Evolutionary conservation across 768 basidiomycete species (phyloP), one percentile per base, ranked within the genome.

Genomic region (Chalciporus sphaerocephalus): DNA sequence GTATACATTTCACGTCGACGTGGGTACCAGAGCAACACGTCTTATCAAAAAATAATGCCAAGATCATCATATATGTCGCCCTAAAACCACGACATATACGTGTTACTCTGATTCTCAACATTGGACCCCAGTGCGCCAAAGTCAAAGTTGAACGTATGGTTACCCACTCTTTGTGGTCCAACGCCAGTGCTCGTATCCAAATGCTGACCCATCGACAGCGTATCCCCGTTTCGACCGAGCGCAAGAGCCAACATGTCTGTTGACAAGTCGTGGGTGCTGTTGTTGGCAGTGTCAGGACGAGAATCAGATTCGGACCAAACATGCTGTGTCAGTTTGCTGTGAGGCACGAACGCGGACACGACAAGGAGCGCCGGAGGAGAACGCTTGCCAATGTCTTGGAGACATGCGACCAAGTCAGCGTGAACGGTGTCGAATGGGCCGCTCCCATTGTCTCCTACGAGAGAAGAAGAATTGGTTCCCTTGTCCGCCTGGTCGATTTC

Each of bases 41-140:
- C 35, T 21, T 28, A 40, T 34, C 53, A 61, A 58, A 44, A 45
- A 12, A 10, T 9, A 47, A 24, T 23, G 15, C 22, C 54, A 59
- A 59, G 50, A 60, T 40, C 15, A 20, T n/a, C n/a, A n/a, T n/a
- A n/a, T 17, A 15, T 35, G 27, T 34, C 38, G 5, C 15, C 15
- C 63, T 66, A 83, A 55, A 83, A 83, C 81, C 81, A 83, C 18
- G 80, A 79, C 81, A 83, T 83, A 58, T 80, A 83, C 28, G 64
- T 65, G 42, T 67, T 65, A 45, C 77, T 78, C 27, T 79, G 81
- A 52, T 75, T 80, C 53, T 77, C 78, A 48, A 79, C 64, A 37
- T 76, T 74, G 37, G 71, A 69, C 22, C 71, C 76, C 49, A 83
- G 57, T 17, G 78, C 80, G 5, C 81, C 81, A 54, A 80, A 72